Evolutionary conservation across 2,329 filamentous ascomycete genomes (phyloP), one percentile per base, ranked within the genome.

Genomic region (Trichoderma brevicompactum): DNA sequence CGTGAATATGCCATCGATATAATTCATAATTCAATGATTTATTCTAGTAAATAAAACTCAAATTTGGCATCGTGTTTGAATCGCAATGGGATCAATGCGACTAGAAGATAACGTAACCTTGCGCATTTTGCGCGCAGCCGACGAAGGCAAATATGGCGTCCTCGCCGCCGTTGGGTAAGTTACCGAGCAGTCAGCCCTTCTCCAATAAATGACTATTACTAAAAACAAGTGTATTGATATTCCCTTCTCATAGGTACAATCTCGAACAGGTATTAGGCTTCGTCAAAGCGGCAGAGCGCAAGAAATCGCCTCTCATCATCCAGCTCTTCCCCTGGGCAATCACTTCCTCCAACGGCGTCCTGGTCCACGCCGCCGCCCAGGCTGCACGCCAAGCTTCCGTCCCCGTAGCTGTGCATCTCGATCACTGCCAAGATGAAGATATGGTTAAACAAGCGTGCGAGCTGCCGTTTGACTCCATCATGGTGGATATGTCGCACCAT

Each of bases 401-500:
- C 0, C 87, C 87, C 5, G 76, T 90, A 15, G 80, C 82, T 3
- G 76, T 90, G 13, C 88, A 90, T 75, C 82, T 90, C 72, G 87
- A 90, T 78, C 87, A 89, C 74, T 86, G 85, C 9, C 87, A 89
- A 71, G 82, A 82, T 8, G 82, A 84, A 28, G 82, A 82, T 62
- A 82, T 86, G 28, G 86, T 89, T 66, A 81, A 81, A 8, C 77
- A 76, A 0, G 86, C 86, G 0, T 86, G 85, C 0, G 80, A 83
- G 66, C 78, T 86, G 36, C 80, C 80, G 0, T 91, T 91, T 69
- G 89, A 92, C 73, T 83, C 81, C 64, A 90, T 92, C 74, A 92
- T 92, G 89, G 86, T 92, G 0, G 90, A 92, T 75, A 92, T 92
- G 89, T 86, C 82, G 65, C 89, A 91, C 72, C 87, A 89, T 72